A percentile compares a stretch with the other conserved stretches of the same genome.
Evolutionary conservation across 805 yeast species (phyloP).

Genomic region (Schwanniomyces pseudopolymorphus): DNA sequence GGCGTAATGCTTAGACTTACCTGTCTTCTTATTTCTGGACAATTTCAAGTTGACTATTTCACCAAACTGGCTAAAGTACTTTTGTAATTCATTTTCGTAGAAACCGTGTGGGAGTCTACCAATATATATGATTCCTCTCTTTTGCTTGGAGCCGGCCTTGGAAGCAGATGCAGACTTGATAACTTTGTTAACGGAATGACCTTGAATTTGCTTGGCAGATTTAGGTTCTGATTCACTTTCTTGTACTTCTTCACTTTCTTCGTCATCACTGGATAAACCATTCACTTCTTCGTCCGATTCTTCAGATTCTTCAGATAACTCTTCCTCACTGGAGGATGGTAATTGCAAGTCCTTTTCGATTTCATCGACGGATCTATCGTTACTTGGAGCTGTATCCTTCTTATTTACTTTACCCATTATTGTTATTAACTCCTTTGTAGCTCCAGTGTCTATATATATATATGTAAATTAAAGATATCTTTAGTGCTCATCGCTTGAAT

Average conservation of each 20-base stretch:
- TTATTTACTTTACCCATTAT: slow-evolving; percentile 8
- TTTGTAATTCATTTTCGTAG: slow-evolving; percentile 74
- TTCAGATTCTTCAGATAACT: slow-evolving; percentile 22
- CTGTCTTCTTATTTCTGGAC: slow-evolving; percentile 87
- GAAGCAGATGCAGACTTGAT: slow-evolving; percentile 9
- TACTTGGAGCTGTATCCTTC: slow-evolving; percentile 1
- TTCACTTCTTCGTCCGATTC: slow-evolving; percentile 16
- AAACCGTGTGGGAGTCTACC: slow-evolving; percentile 94
- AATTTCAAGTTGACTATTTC: slow-evolving; percentile 72
- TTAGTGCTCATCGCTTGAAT: slow-evolving; percentile 1
- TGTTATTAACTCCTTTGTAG: not conserved
- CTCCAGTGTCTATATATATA: not conserved
- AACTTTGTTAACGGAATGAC: slow-evolving; percentile 23
- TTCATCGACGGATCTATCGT: slow-evolving; percentile 17
- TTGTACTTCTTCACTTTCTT: slow-evolving; percentile 8
- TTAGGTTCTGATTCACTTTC: slow-evolving; percentile 15
- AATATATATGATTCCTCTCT: slow-evolving; percentile 74
- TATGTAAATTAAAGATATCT: not conserved
- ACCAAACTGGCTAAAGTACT: slow-evolving; percentile 91
- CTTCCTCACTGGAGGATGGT: slow-evolving; percentile 16
- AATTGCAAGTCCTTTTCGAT: slow-evolving; percentile 18
- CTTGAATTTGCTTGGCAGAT: slow-evolving; percentile 8
- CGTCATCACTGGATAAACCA: slow-evolving; percentile 13
- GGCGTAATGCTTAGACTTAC: slow-evolving; percentile 88
- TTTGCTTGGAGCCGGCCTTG: slow-evolving; percentile 14